Evolutionary conservation across 768 basidiomycete genomes (phyloP), one percentile per base, ranked within the genome.

Genomic region (Mycena rebaudengoi): DNA sequence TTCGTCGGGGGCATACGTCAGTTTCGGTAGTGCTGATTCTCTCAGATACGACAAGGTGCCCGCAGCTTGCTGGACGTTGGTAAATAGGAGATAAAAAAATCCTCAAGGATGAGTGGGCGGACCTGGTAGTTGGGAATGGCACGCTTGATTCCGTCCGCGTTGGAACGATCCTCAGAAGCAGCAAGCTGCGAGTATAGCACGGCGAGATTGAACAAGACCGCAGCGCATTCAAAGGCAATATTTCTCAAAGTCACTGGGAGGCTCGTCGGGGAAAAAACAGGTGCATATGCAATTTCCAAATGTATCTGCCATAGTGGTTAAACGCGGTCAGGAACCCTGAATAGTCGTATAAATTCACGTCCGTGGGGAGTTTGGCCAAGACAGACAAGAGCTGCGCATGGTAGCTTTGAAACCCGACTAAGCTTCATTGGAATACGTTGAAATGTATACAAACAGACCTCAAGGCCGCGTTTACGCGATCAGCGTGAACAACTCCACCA

Each of bases 361-460:
- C 89, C 7, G 84, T 77, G 2, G 97, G 96, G 7, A 99, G 80
- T 73, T 98, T 98, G 13, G 90, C 88, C 64, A 93, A 76, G 30
- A 96, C 85, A 64, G 91, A 95, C 0, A 89, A 81, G 35, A 98
- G 86, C 73, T 97, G 96, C 4, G 95, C 92, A 68, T 98, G 92
- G 73, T 99, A 99, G 44, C 97, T 98, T 70, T 11, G 43, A 41
- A 64, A 45, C 48, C 59, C 65, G 65, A 51, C 29, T 3, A 10
- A 60, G 33, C 53, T 29, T 26, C 16, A 63, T 46, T 44, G 21
- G 40, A 33, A 40, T 16, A 54, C 46, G 4, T 33, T 28, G 13
- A 53, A 0, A 14, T 29, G 33, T 37, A 33, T 21, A 63, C 55
- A 40, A 52, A 84, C 88, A 64, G 68, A 95, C 96, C 83, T 81